These are phyloP conservation scores for Pythium angustatum DNA, from an alignment of 352 stramenopile genomes.

Conservation along the genomic window DNA sequence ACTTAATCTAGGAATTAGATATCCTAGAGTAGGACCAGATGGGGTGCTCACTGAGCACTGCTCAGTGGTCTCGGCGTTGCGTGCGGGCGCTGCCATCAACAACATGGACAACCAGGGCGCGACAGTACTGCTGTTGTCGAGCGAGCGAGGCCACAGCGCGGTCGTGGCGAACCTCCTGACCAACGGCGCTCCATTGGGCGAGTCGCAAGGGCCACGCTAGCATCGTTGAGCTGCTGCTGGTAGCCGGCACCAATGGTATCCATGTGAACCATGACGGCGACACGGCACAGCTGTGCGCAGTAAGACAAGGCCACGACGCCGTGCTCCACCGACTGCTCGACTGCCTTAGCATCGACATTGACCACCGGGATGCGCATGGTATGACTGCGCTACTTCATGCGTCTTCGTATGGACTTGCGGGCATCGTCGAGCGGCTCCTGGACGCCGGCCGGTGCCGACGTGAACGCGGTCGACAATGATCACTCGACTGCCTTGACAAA, in stretches of 20 bases:
- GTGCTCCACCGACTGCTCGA: neutral
- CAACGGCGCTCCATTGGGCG: neutral
- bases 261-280: neutral
- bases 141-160: too few species aligned
- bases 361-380: neutral
- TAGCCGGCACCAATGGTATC: neutral
- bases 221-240: neutral
- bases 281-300: neutral
- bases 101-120: too few species aligned
- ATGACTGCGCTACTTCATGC: neutral
- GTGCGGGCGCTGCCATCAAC: too few species aligned
- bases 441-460: neutral
- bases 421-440: neutral
- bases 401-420: neutral
- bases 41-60: too few species aligned
- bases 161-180: too few species aligned
- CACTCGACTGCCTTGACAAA: neutral
- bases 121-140: too few species aligned
- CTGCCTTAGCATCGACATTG: neutral
- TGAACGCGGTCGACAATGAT: neutral
- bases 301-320: neutral
- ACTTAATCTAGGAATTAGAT: too few species aligned
- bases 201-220: neutral
- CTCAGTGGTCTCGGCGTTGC: too few species aligned
- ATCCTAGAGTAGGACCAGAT: too few species aligned